Conservation (phyloP, 352 stramenopile genomes). For the Phytophthora litchii region DNA sequence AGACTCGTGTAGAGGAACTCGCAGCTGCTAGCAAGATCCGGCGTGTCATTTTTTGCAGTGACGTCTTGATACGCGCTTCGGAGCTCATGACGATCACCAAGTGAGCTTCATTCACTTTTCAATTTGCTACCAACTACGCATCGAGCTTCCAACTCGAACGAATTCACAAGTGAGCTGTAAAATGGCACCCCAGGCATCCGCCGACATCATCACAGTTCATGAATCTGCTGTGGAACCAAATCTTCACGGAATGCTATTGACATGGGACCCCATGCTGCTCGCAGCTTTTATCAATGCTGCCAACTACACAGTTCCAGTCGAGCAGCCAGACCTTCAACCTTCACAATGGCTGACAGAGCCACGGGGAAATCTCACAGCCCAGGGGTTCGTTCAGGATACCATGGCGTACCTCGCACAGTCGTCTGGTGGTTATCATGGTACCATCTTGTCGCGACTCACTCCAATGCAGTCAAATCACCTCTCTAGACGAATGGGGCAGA, state of each 20-base stretch:
- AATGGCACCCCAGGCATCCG: conserved; percentile 25
- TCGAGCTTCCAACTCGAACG: not conserved
- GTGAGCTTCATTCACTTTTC: conserved; percentile 10
- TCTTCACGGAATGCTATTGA: conserved; percentile 26
- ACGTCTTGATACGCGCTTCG: too few species aligned
- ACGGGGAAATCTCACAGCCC: conserved; percentile 33
- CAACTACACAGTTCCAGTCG: conserved; percentile 32
- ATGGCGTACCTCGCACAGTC: conserved; percentile 37
- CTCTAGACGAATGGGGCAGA: conserved; percentile 37
- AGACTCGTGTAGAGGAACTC: not conserved
- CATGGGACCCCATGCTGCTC: conserved; percentile 23
- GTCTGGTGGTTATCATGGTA: conserved; percentile 17
- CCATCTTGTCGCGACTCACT: conserved; percentile 33
- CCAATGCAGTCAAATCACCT: conserved; percentile 36
- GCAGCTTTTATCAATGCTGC: conserved; percentile 29
- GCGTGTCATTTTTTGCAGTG: conserved; percentile 15
- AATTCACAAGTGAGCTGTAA: not conserved
- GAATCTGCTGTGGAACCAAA: conserved; percentile 3
- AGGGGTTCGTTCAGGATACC: conserved; percentile 30
- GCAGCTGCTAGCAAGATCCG: conserved; percentile 19
- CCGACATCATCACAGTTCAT: conserved; percentile 13
- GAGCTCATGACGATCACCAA: too few species aligned
- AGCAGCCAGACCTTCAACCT: conserved; percentile 19
- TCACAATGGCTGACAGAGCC: conserved; percentile 39
- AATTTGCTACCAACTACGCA: conserved; percentile 16